Evolutionary conservation across 2,329 filamentous ascomycete species (phyloP).

Genomic region (Alternaria sp.): DNA sequence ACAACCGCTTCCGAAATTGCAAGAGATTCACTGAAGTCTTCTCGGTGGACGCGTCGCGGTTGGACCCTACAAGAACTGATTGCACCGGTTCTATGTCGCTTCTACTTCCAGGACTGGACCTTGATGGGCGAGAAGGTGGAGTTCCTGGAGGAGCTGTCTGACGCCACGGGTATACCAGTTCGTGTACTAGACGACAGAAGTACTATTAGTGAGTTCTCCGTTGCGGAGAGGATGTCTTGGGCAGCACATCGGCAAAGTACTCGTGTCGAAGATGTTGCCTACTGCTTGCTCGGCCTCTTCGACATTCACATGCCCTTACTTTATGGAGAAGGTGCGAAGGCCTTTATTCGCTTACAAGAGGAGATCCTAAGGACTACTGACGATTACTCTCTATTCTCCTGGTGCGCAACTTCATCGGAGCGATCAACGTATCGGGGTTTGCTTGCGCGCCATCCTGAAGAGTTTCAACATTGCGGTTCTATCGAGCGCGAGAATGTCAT

Average conservation of each 20-base stretch:
- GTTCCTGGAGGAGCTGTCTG: constrained; percentile 28
- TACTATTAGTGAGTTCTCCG: constrained; percentile 22
- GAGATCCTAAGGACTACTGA: constrained; percentile 37
- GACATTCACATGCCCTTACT: constrained; percentile 40
- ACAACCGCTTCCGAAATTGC: constrained; percentile 21
- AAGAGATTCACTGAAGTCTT: constrained; percentile 21
- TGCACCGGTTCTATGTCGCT: constrained; percentile 30
- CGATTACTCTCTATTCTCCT: constrained; percentile 37
- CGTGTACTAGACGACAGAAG: constrained; percentile 26
- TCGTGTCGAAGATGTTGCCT: constrained; percentile 37
- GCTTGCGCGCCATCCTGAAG: constrained; percentile 28
- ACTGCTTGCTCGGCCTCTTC: constrained; percentile 40
- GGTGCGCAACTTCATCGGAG: constrained; percentile 21
- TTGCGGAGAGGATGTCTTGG: constrained; percentile 41
- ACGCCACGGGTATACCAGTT: constrained; percentile 33
- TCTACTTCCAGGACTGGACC: constrained; percentile 34
- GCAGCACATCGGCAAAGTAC: constrained; percentile 33
- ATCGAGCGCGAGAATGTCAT: constrained; percentile 29
- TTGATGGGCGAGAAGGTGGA: constrained; percentile 36
- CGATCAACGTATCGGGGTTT: constrained; percentile 31
- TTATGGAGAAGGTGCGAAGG: constrained; percentile 38
- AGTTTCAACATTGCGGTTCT: constrained; percentile 26
- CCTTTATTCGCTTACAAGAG: constrained; percentile 36
- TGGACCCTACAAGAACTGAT: constrained; percentile 42
- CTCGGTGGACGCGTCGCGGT: constrained; percentile 34